A percentile compares a stretch with the other conserved stretches of the same genome.
phyloP scores from a whole-genome alignment of 2,329 filamentous ascomycete species.

The Hypoxylon sp. region DNA sequence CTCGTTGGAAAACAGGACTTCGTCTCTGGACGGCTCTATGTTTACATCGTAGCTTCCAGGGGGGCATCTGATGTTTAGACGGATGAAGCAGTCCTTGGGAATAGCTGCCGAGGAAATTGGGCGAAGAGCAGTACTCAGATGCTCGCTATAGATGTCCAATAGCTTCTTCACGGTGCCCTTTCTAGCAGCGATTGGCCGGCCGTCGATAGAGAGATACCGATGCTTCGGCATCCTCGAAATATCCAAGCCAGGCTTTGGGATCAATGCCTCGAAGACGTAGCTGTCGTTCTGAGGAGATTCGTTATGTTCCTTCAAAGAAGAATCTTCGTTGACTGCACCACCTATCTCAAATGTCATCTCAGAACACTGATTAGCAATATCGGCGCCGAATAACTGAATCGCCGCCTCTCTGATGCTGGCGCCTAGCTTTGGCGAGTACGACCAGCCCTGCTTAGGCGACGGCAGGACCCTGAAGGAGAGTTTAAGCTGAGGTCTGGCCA shows the following conservation, averaged over 20 bases:
- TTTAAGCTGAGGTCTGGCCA: conserved; percentile 70
- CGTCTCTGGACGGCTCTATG: conserved; percentile 74
- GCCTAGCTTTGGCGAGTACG: conserved; percentile 64
- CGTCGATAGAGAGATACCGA: conserved; percentile 73
- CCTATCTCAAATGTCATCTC: conserved; percentile 43
- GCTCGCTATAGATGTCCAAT: conserved; percentile 58
- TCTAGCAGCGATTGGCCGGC: conserved; percentile 65
- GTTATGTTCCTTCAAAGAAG: conserved; percentile 11
- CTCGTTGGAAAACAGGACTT: conserved; percentile 72
- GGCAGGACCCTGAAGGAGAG: conserved; percentile 68
- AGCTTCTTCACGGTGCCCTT: conserved; percentile 69
- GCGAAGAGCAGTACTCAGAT: conserved; percentile 49
- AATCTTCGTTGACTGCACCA: conserved; percentile 7
- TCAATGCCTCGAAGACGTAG: conserved; percentile 63
- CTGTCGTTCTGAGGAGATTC: conserved; percentile 11
- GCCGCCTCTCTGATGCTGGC: conserved; percentile 64
- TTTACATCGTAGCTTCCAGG: conserved; percentile 74
- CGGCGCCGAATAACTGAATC: conserved; percentile 67
- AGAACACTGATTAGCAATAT: conserved; percentile 63
- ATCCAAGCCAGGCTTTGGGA: conserved; percentile 62
- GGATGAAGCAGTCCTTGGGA: conserved; percentile 66
- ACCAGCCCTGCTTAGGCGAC: conserved; percentile 62
- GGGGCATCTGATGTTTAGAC: conserved; percentile 69
- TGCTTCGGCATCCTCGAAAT: conserved; percentile 55
- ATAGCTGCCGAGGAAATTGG: conserved; percentile 37